phyloP scores from a whole-genome alignment of 441 rosid genomes.

The Euphorbia corollata region DNA sequence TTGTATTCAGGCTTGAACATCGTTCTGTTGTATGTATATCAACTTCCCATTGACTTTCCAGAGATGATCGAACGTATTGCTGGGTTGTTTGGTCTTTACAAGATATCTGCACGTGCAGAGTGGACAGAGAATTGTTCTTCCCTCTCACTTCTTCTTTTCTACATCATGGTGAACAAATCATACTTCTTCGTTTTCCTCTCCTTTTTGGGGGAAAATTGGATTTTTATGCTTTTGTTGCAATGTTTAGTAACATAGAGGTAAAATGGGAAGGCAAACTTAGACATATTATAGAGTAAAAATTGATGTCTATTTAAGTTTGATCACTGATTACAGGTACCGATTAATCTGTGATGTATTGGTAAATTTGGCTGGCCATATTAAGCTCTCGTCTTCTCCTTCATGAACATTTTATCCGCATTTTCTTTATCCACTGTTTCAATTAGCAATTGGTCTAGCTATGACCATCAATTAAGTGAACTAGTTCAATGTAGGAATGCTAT shows the following conservation, averaged over 20 bases:
- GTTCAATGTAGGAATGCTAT: not conserved
- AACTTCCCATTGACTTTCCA: constrained; percentile 36
- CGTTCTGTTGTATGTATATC: constrained; percentile 38
- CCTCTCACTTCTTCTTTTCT: constrained; percentile 38
- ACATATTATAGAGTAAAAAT: not conserved
- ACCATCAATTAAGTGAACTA: not conserved
- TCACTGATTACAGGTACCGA: not conserved
- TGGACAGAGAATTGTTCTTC: constrained; percentile 42
- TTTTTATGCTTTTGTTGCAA: not conserved
- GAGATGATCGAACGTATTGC: constrained; percentile 27
- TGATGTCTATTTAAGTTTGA: not conserved
- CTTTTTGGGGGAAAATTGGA: not conserved
- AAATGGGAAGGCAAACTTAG: not conserved
- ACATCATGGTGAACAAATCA: constrained; percentile 35
- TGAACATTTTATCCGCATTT: too few relatives aligned
- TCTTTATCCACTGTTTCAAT: too few relatives aligned
- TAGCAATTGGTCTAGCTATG: not conserved
- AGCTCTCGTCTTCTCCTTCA: not conserved
- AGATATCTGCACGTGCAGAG: constrained; percentile 35
- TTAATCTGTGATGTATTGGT: not conserved
- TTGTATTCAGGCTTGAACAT: constrained; percentile 42
- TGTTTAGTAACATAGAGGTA: not conserved
- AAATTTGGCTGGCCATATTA: not conserved
- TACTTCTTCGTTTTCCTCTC: not conserved
- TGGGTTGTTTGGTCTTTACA: constrained; percentile 38